phyloP scores from a whole-genome alignment of 305 asterid species.

The Fraxinus angustifolia region DNA sequence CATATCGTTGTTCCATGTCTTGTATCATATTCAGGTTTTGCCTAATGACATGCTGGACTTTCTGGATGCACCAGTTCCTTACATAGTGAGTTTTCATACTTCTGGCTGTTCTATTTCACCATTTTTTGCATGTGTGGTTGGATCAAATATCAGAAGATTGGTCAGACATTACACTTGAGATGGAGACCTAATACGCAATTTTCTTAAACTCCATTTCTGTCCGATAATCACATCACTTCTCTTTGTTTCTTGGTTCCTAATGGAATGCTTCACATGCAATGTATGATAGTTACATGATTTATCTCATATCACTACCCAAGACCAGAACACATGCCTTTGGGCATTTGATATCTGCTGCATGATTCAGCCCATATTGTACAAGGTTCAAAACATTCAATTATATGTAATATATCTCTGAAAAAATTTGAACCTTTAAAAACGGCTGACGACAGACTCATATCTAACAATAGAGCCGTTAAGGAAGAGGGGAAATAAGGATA shows the following conservation, averaged over 20 bases:
- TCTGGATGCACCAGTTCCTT: conserved; percentile 99
- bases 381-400: neutral
- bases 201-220: neutral
- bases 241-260: neutral
- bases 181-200: neutral
- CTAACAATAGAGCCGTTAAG: neutral
- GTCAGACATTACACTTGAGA: neutral
- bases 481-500: neutral
- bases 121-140: neutral
- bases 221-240: neutral
- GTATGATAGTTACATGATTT: neutral
- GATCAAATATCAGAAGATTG: conserved; percentile 13
- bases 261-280: neutral
- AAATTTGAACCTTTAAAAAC: neutral
- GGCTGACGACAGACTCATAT: neutral
- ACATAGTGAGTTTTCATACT: conserved; percentile 64
- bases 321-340: neutral
- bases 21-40: conserved; percentile 61
- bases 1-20: conserved; percentile 9
- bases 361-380: neutral
- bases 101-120: conserved; percentile 15
- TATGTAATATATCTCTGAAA: neutral
- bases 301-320: neutral
- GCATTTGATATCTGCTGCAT: neutral
- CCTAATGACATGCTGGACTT: conserved; percentile 98